Evolutionary conservation across 768 basidiomycete genomes (phyloP), one percentile per base, ranked within the genome.

Genomic region (Tremella fuciformis): DNA sequence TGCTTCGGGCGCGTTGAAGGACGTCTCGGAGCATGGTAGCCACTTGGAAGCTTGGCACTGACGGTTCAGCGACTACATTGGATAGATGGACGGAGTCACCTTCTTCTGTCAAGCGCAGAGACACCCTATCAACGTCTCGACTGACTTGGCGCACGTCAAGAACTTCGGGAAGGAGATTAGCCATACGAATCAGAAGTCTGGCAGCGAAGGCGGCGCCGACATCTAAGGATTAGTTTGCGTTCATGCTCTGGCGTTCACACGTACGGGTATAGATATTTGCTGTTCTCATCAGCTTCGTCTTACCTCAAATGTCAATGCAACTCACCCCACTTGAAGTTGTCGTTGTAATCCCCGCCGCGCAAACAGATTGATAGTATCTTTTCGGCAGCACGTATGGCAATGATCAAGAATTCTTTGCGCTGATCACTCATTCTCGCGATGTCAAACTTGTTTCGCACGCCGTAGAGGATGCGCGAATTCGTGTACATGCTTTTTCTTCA

Each of bases 11-110:
- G 51, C 64, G 64, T 40, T 58, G 54, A n/a, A 73, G 49, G 15
- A 70, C 64, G 15, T 65, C 65, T 21, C 62, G 63, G 15, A 73
- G 63, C 8, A 68, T 48, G 16, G 62, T 51, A 11, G 71, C 66
- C 41, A 62, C 66, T 58, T 66, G 69, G 63, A 73, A 73, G 3
- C 71, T 69, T 21, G 71, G 71, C 1, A 73, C 71, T 69, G 29
- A 26, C 2, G 44, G 19, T 39, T 6, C 7, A 42, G 48, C 49
- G 60, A 53, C 21, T 2, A 15, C 1, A 21, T n/a, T 16, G 8
- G 13, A 8, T 19, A 58, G 24, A 16, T 2, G 3, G n/a, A 7
- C 11, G 4, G 29, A 11, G 6, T 11, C 29, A 34, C 29, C 29
- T 34, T 34, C 29, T 34, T 34, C 29, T 22, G n/a, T 18, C 16